Evolutionary conservation across 768 basidiomycete species (phyloP).

Genomic region (Naematelia aurantialba): DNA sequence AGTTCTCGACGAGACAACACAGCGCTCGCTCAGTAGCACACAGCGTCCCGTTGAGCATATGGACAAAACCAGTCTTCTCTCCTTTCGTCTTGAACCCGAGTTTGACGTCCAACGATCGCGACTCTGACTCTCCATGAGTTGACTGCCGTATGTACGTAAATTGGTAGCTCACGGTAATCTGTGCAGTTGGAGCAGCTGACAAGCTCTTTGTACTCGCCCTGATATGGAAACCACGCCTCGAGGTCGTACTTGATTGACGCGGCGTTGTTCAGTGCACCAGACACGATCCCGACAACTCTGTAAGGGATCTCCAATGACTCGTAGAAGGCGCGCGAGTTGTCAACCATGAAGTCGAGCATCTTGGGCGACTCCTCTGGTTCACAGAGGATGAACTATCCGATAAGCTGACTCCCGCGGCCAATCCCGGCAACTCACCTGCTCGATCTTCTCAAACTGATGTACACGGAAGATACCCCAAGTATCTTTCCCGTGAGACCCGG

Average conservation of each 20-base stretch:
- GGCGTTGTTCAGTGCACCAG: slow-evolving; percentile 92
- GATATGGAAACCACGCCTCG: slow-evolving; percentile 99
- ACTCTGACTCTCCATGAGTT: slow-evolving; percentile 66
- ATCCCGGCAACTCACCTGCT: slow-evolving; percentile 54
- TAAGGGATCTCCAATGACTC: slow-evolving; percentile 91
- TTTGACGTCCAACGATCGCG: slow-evolving; percentile 83
- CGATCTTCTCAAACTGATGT: slow-evolving; percentile 98
- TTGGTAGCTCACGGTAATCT: slow-evolving; percentile 93
- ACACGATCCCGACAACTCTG: slow-evolving; percentile 88
- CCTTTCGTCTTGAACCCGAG: slow-evolving; percentile 89
- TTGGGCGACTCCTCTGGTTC: slow-evolving; percentile 92
- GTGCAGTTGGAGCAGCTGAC: slow-evolving; percentile 98
- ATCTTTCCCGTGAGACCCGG: slow-evolving; percentile 92
- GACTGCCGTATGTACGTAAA: slow-evolving; percentile 1
- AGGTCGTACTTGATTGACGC: slow-evolving; percentile 96
- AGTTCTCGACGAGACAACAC: slow-evolving; percentile 97
- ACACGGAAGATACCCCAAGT: slow-evolving; percentile 99
- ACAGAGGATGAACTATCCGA: slow-evolving; percentile 81
- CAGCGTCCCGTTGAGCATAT: slow-evolving; percentile 96
- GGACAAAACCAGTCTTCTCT: slow-evolving; percentile 89
- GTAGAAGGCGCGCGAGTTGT: slow-evolving; percentile 87
- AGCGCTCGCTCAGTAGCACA: slow-evolving; percentile 95
- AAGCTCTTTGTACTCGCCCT: slow-evolving; percentile 90
- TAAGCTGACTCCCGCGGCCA: not conserved
- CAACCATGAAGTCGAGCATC: slow-evolving; percentile 87